A percentile compares a stretch with the other conserved stretches of the same genome.
Conservation (phyloP, 2,329 filamentous ascomycete genomes). For the Akanthomyces muscarius region DNA sequence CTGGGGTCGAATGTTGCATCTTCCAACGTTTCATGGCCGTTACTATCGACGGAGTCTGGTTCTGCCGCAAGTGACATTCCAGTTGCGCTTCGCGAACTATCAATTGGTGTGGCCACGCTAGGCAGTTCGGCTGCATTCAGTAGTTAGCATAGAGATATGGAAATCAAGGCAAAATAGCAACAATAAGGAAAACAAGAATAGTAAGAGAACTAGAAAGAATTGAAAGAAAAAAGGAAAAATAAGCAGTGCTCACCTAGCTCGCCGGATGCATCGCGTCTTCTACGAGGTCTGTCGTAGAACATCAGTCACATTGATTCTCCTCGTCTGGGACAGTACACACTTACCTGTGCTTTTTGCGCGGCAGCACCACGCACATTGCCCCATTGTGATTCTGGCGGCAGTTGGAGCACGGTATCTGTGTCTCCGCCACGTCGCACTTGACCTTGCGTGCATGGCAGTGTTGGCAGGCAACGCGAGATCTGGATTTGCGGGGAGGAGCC, state of each 20-base stretch:
- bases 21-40: background rate
- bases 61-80: too few relatives aligned
- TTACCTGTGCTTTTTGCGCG: slow-evolving; percentile 10
- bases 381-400: background rate
- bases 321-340: too few relatives aligned
- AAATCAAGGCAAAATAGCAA: too few relatives aligned
- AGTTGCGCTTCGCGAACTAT: too few relatives aligned
- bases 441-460: background rate
- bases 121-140: too few relatives aligned
- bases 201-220: too few relatives aligned
- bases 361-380: background rate
- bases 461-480: slow-evolving; percentile 9
- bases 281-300: background rate
- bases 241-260: background rate
- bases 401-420: background rate
- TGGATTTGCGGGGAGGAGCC: background rate
- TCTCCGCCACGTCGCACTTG: slow-evolving; percentile 9
- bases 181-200: too few relatives aligned
- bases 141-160: too few relatives aligned
- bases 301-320: background rate
- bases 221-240: too few relatives aligned
- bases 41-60: too few relatives aligned
- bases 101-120: too few relatives aligned
- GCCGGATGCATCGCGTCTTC: slow-evolving; percentile 5
- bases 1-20: background rate